Evolutionary conservation across 257 asterid genomes (phyloP), one percentile per base, ranked within the genome.

Genomic region (Lithospermum erythrorhizon): DNA sequence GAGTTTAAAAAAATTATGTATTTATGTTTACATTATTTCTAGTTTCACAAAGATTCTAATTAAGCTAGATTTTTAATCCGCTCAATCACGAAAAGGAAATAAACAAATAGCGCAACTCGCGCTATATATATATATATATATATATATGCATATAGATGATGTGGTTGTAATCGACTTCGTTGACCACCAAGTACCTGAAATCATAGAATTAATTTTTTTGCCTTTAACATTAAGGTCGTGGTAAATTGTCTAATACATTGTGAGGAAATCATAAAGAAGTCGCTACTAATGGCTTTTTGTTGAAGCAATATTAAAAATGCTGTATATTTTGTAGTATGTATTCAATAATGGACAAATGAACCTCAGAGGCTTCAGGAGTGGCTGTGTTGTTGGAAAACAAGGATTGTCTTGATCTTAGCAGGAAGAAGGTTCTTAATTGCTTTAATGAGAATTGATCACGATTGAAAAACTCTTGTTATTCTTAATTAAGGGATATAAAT

Each of bases 361-460:
- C 74, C 80, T 79, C 82, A 79, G 73, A 83, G 94, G 80, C 90
- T 91, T 53, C 76, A 91, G 73, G 89, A 75, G 70, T 91, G 64
- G 79, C 89, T 54, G 63, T 70, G 76, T 75, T 66, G 90, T 91
- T 64, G 96, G 95, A 21, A 91, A 64, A 73, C 75, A 62, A 86
- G 95, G 73, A 87, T 91, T 58, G 85, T 91, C 59, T 75, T 91
- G 87, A 91, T 71, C 96, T 91, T 70, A 88, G 97, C 81, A 79
- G 96, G 72, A 91, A 84, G 75, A 91, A 88, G 96, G 98, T 90
- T 62, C 19, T 25, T 51, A 58, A 45, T 68, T 54, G 54, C 62
- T 45, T 54, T 74, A 37, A 54, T 63, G 59, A 51, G 52, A 11
- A 45, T 59, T 58, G 41, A 17, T 41, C 21, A 41, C 30, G 16